Percentiles rank a stretch among this genome's conserved stretches.
These are phyloP conservation scores for Poterioochromonas sp. DNA, from an alignment of 352 stramenopile species.

Conservation along the genomic window DNA sequence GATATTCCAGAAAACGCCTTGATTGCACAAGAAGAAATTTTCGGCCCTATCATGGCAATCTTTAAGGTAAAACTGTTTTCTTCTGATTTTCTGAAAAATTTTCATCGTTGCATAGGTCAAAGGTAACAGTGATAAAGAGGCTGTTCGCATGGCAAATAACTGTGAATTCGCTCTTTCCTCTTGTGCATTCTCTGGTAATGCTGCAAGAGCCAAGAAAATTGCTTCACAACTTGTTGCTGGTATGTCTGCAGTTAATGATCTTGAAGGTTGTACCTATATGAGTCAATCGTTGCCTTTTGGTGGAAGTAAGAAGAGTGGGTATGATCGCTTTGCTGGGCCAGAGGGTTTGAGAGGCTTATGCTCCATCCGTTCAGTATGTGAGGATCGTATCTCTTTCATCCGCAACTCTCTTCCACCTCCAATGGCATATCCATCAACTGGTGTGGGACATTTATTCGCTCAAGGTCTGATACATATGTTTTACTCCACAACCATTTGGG, in stretches of 20 bases:
- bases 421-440: conserved; percentile 59
- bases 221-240: conserved; percentile 58
- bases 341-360: conserved; percentile 71
- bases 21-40: conserved; percentile 74
- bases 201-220: conserved; percentile 51
- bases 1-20: conserved; percentile 64
- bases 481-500: conserved; percentile 26
- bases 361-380: conserved; percentile 61
- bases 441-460: conserved; percentile 38
- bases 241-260: conserved; percentile 77
- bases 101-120: conserved; percentile 43
- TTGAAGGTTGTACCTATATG: conserved; percentile 69
- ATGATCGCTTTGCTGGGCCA: conserved; percentile 70
- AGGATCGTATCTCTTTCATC: conserved; percentile 60
- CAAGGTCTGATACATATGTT: conserved; percentile 39
- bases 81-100: conserved; percentile 52
- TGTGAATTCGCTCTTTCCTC: conserved; percentile 63
- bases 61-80: conserved; percentile 52
- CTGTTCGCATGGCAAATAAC: conserved; percentile 48
- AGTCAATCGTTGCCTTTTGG: conserved; percentile 75
- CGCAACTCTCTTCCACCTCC: conserved; percentile 60
- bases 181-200: conserved; percentile 59
- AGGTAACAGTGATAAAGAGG: conserved; percentile 45
- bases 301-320: conserved; percentile 70
- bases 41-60: conserved; percentile 74